Evolutionary conservation across 2,329 filamentous ascomycete genomes (phyloP), one percentile per base, ranked within the genome.

Genomic region (Zalaria sp.): DNA sequence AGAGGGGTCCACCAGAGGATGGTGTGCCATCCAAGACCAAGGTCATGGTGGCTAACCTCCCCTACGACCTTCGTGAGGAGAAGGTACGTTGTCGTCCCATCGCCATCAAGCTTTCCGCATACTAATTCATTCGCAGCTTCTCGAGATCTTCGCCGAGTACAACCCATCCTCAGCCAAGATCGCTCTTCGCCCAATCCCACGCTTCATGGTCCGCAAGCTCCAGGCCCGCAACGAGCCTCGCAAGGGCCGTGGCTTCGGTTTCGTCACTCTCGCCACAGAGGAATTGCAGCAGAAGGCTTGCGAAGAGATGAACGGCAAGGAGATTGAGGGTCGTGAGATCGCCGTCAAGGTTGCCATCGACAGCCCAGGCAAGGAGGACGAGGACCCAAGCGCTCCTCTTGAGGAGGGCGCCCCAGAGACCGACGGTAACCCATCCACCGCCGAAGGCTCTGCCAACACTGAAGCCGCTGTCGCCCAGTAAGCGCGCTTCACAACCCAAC

Each of bases 191-290:
- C 91, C 91, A 40, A 98, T 98, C 54, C 91, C 91, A 54, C 88
- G 89, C 58, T 98, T 96, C 75, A 98, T 98, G 91, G 91, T 98
- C 70, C 95, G 95, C 82, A 98, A 98, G 78, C 85, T 98, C 49
- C 88, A 94, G 71, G 88, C 89, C 58, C 89, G 91, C 62, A 88
- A 88, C 61, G 91, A 98, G 72, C 81, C 89, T 57, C 91, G 91
- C 72, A 98, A 98, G 81, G 91, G 91, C 47, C 91, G 91, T 72
- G 91, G 91, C 52, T 98, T 98, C 64, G 91, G 91, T 53, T 98
- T 98, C 65, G 91, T 98, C 49, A 96, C 87, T 47, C 81, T 98
- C 48, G 83, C 82, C 49, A 93, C 86, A 11, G 89, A 98, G 74
- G 88, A 94, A 68, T 68, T 89, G 58, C 91, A 98, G 75, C 80